A percentile compares a stretch with the other conserved stretches of the same genome.
phyloP scores from a whole-genome alignment of 2,329 filamentous ascomycete genomes.

The Pseudocercospora pini-densiflorae region DNA sequence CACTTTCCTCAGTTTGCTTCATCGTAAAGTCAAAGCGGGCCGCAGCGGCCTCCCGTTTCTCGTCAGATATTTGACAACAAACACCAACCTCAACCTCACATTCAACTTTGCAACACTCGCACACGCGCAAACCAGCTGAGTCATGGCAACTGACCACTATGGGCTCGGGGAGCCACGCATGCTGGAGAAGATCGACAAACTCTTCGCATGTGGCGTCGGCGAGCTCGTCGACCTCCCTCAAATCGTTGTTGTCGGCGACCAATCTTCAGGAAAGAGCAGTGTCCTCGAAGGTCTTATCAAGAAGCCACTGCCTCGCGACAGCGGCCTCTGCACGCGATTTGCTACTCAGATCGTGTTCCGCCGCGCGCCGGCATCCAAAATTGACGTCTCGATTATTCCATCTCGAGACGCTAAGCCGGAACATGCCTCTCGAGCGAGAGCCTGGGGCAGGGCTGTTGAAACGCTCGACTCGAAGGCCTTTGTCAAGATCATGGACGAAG shows the following conservation, averaged over 20 bases:
- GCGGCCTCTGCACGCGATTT: slow-evolving; percentile 58
- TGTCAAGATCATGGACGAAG: slow-evolving; percentile 31
- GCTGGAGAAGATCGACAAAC: slow-evolving; percentile 58
- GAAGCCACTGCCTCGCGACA: slow-evolving; percentile 58
- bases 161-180: slow-evolving; percentile 39
- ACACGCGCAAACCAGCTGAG: neutral
- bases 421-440: slow-evolving; percentile 14
- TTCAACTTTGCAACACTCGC: neutral
- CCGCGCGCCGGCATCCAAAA: slow-evolving; percentile 13
- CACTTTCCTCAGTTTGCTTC: neutral
- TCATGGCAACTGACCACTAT: neutral
- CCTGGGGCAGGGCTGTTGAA: slow-evolving; percentile 19
- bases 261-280: slow-evolving; percentile 65
- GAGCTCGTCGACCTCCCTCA: slow-evolving; percentile 40
- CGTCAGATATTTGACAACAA: neutral
- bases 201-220: slow-evolving; percentile 54
- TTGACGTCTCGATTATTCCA: slow-evolving; percentile 32
- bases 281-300: slow-evolving; percentile 67
- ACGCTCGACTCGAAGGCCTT: slow-evolving; percentile 28
- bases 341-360: slow-evolving; percentile 37
- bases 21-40: neutral
- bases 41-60: neutral
- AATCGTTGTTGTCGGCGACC: slow-evolving; percentile 63
- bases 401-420: slow-evolving; percentile 22
- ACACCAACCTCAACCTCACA: neutral